phyloP scores from a whole-genome alignment of 495 filamentous ascomycete species.

The Aspergillus heteromorphus region DNA sequence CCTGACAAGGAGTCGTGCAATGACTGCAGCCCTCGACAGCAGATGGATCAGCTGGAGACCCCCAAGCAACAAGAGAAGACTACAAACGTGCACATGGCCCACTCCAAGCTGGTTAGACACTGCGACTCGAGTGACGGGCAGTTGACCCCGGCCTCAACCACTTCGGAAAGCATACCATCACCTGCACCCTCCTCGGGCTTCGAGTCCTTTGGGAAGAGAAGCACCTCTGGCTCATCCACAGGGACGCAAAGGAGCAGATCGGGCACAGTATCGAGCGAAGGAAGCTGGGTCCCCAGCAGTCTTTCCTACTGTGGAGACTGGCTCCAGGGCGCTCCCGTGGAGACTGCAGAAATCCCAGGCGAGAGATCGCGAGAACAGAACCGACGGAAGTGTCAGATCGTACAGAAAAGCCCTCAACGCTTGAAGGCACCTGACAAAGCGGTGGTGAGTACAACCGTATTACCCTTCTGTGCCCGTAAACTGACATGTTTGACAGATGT shows the following conservation, averaged over 20 bases:
- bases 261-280: conserved; percentile 37
- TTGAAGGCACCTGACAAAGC: conserved; percentile 26
- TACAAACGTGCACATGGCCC: conserved; percentile 37
- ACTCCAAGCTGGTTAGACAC: conserved; percentile 32
- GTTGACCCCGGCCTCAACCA: conserved; percentile 7
- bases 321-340: conserved; percentile 37
- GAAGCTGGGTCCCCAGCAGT: conserved; percentile 39
- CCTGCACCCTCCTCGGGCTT: conserved; percentile 11
- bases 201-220: conserved; percentile 9
- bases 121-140: conserved; percentile 20
- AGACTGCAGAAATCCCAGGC: conserved; percentile 23
- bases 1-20: conserved; percentile 8
- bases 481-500: conserved; percentile 22
- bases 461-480: background rate
- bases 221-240: conserved; percentile 14
- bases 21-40: conserved; percentile 12
- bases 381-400: conserved; percentile 38
- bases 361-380: conserved; percentile 27
- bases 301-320: conserved; percentile 40
- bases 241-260: conserved; percentile 30
- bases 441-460: conserved; percentile 26
- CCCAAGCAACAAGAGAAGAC: conserved; percentile 13
- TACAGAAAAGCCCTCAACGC: conserved; percentile 35
- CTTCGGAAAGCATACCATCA: conserved; percentile 11
- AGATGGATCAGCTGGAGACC: conserved; percentile 1